Evolutionary conservation across 2,329 filamentous ascomycete genomes (phyloP).

Genomic region (Alternaria atra): DNA sequence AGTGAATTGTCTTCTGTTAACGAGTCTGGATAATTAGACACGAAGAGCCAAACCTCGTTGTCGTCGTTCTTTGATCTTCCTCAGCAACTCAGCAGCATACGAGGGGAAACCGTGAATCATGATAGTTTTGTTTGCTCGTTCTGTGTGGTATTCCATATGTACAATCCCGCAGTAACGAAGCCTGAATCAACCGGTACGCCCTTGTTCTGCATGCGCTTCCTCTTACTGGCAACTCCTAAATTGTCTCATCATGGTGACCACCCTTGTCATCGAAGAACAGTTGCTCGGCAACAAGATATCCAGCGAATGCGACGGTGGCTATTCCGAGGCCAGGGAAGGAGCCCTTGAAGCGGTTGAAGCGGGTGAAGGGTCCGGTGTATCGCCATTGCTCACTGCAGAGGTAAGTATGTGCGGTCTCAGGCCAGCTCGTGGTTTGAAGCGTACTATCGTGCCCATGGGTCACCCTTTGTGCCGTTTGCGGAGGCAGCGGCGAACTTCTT

Average conservation of each 20-base stretch:
- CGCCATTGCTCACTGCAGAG: conserved; percentile 86
- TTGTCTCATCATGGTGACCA: conserved; percentile 34
- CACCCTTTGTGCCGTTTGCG: conserved; percentile 64
- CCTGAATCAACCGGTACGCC: conserved; percentile 45
- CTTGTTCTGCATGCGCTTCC: conserved; percentile 17
- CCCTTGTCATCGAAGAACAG: conserved; percentile 77
- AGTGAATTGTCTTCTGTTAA: not conserved
- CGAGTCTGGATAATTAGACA: not conserved
- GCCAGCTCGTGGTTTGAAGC: conserved; percentile 23
- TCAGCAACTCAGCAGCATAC: not conserved
- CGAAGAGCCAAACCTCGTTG: not conserved
- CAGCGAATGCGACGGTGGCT: conserved; percentile 87
- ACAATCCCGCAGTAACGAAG: conserved; percentile 41
- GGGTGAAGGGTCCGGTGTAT: conserved; percentile 86
- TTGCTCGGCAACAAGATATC: conserved; percentile 90
- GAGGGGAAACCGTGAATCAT: not conserved
- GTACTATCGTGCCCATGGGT: conserved; percentile 71
- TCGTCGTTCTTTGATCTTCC: not conserved
- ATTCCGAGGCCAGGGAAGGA: conserved; percentile 92
- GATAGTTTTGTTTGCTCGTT: conserved; percentile 12
- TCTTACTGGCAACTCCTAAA: not conserved
- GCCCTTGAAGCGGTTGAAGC: conserved; percentile 87
- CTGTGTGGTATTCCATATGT: conserved; percentile 47
- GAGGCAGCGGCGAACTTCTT: conserved; percentile 79
- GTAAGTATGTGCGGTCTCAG: conserved; percentile 26